A percentile compares a stretch with the other conserved stretches of the same genome.
These are phyloP conservation scores for Elaeis oleifera DNA, from an alignment of 202 grass and related monocot genomes.

Conservation along the genomic window DNA sequence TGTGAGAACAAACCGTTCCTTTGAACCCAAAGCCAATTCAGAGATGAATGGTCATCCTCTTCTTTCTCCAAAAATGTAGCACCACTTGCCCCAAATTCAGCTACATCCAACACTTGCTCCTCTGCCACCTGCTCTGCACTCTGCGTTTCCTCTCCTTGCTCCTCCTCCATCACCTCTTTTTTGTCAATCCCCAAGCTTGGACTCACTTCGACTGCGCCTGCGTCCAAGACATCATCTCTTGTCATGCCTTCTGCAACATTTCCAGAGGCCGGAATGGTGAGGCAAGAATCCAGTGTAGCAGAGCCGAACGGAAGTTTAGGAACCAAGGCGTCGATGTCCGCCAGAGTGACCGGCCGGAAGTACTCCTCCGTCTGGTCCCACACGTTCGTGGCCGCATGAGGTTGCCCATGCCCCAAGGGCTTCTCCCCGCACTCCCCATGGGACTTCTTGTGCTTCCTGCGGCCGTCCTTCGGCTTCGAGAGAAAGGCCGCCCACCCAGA, in stretches of 20 bases:
- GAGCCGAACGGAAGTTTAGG: conserved; percentile 37
- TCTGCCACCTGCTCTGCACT: conserved; percentile 35
- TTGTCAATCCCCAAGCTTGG: conserved; percentile 38
- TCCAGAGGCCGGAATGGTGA: conserved; percentile 38
- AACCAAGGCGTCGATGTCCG: conserved; percentile 46
- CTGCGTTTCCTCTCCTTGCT: conserved; percentile 1
- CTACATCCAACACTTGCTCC: conserved; percentile 23
- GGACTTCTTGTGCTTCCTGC: conserved; percentile 67
- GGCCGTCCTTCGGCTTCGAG: conserved; percentile 37
- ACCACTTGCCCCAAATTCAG: conserved; percentile 21
- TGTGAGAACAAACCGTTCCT: conserved; percentile 70
- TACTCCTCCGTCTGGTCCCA: conserved; percentile 90
- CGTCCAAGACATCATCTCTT: conserved; percentile 30
- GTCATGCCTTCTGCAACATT: conserved; percentile 10
- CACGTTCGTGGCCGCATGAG: conserved; percentile 27
- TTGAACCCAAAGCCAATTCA: conserved; percentile 76
- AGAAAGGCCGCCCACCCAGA: conserved; percentile 53
- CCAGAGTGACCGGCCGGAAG: conserved; percentile 57
- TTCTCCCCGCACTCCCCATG: conserved; percentile 34
- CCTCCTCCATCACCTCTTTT: conserved; percentile 29
- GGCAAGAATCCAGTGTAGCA: conserved; percentile 34
- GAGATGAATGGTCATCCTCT: conserved; percentile 32
- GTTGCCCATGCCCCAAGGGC: conserved; percentile 17
- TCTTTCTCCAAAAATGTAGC: conserved; percentile 6
- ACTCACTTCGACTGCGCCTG: conserved; percentile 42